Percentiles rank a stretch among this genome's conserved stretches.
Evolutionary conservation across 257 asterid genomes (phyloP).

Genomic region (Eucommia ulmoides): DNA sequence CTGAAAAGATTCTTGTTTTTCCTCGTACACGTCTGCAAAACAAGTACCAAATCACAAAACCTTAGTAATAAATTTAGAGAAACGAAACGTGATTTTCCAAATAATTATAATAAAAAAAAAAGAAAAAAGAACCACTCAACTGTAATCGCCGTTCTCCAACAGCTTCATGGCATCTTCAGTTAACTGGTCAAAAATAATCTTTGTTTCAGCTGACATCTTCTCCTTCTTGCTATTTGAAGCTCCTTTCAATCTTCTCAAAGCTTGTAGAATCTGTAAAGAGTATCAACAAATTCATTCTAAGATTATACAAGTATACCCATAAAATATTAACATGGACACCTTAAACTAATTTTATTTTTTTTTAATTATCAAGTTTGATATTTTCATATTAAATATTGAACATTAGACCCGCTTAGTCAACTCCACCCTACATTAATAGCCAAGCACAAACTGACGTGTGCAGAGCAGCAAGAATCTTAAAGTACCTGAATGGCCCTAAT

Average conservation of each 20-base stretch:
- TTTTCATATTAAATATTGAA: no score
- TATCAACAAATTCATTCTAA: slow-evolving; percentile 2
- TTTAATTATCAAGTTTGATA: no score
- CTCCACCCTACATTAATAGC: no score
- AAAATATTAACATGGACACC: background rate
- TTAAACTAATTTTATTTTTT: no score
- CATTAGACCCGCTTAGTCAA: no score
- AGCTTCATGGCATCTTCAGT: slow-evolving; percentile 93
- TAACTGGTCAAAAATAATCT: slow-evolving; percentile 73
- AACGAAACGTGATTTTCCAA: no score
- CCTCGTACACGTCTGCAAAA: slow-evolving; percentile 79
- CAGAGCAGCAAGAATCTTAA: no score
- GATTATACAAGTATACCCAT: background rate
- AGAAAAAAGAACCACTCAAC: slow-evolving; percentile 56
- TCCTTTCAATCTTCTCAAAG: slow-evolving; percentile 90
- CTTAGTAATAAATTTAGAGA: no score
- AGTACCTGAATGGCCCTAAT: no score
- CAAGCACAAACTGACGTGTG: no score
- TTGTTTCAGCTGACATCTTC: slow-evolving; percentile 76
- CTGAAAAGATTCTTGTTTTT: slow-evolving; percentile 70
- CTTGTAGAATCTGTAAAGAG: slow-evolving; percentile 62
- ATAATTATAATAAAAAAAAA: no score
- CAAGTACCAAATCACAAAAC: slow-evolving; percentile 12
- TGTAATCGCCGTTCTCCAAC: slow-evolving; percentile 87
- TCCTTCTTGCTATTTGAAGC: slow-evolving; percentile 63